Evolutionary conservation across 352 stramenopile species (phyloP), one percentile per base, ranked within the genome.

Genomic region (Thraustochytrium sp.): DNA sequence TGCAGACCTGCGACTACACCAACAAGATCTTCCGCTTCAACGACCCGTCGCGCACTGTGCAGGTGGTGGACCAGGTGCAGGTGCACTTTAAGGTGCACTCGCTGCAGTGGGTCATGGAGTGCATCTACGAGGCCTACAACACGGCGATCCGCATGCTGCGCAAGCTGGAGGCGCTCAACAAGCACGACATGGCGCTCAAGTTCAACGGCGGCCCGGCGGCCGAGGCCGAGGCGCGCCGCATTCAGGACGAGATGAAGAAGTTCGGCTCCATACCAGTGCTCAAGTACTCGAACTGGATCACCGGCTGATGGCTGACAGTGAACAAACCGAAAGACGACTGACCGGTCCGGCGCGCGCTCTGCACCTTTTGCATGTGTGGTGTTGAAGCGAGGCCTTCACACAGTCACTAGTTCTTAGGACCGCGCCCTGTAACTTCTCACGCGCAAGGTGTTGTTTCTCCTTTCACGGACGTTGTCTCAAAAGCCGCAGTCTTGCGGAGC

Each of bases 71-170:
- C 53, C 68, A 80, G 51, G 68, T 80, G 1, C 68, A 80, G 31
- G 68, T 80, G 46, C 68, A 80, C 53, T 80, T 80, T 2, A 80
- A 80, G 53, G 68, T 80, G 31, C 68, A 80, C 38, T 80, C 68
- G 3, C 68, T 80, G 0, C 63, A 80, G 31, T 80, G 68, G 68
- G 68, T 80, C 21, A 68, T 80, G 68, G 68, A 80, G 46, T 46
- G 18, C 37, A 61, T 80, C n/a, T 80, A 65, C 53, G 68, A 80
- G 42, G 42, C 68, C 38, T 80, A 80, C 68, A 80, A 80, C 38
- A 53, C 42, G 51, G 68, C 36, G 1, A 80, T 80, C 53, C 68
- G 68, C 18, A 46, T 65, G 53, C 53, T 80, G 9, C 68, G 68
- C 51, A 80, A 80, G 51, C 31, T 80, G 9, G 68, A 80, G 68